Conservation (phyloP, 306 rosid genomes). For the Quercus parvula region DNA sequence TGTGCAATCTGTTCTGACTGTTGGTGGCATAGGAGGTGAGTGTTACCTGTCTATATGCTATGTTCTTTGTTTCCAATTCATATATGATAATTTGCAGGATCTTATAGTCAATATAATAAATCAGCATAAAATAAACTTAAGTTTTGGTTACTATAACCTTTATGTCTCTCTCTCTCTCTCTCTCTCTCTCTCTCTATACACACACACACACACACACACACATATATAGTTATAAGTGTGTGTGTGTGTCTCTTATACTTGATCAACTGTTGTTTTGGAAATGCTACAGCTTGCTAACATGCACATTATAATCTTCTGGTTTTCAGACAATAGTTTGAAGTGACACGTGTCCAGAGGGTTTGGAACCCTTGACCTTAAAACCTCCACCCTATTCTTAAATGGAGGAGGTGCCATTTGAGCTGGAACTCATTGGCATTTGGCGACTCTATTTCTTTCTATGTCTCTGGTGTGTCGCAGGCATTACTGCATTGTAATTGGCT, state of each 20-base stretch:
- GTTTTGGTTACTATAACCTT: not conserved
- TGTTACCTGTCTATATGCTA: not conserved
- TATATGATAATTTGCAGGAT: conserved; percentile 1
- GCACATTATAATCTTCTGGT: not conserved
- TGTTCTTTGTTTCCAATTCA: not conserved
- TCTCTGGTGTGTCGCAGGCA: not conserved
- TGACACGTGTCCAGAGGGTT: not conserved
- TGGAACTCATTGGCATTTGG: not conserved
- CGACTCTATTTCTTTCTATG: not conserved
- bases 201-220: no score
- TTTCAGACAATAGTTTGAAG: not conserved
- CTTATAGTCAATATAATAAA: not conserved
- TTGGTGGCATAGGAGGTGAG: conserved; percentile 96
- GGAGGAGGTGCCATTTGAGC: not conserved
- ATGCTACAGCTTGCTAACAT: not conserved
- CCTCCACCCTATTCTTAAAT: not conserved
- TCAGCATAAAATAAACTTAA: not conserved
- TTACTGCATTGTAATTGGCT: not conserved
- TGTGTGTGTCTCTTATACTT: not conserved
- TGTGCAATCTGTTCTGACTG: conserved; percentile 79
- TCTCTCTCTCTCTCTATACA: no score
- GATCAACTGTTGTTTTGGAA: not conserved
- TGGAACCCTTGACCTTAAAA: not conserved
- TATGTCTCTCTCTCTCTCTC: no score
- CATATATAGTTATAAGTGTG: no score